Evolutionary conservation across 176 grass and related monocot genomes (phyloP), one percentile per base, ranked within the genome.

Genomic region (Lolium multiflorum): DNA sequence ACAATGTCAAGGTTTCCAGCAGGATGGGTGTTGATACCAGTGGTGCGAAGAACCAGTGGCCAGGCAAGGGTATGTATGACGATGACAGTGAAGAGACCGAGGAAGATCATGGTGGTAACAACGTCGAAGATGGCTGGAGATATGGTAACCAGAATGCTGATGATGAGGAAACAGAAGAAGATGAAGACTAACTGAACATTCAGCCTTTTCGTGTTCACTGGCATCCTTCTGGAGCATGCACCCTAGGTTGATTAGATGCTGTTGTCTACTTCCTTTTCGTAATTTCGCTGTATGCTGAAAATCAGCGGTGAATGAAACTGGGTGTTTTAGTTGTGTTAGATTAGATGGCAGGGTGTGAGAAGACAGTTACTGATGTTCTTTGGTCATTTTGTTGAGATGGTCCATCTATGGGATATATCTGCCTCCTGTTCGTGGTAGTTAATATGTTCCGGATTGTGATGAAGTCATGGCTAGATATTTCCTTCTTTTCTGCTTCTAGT

Each of bases 11-110:
- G 64, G 31, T 63, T 20, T 68, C 82, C 2, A 87, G 80, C 20
- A 68, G 51, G 26, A 28, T 47, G 59, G 77, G 44, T 43, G 51
- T 81, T 6, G 76, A 71, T 26, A 73, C 61, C 31, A 80, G 72
- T 69, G 49, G 69, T 37, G 81, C 51, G 28, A 91, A 84, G 75
- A 93, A 87, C 55, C 85, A 80, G 52, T 87, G 90, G 85, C 54
- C 69, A 80, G 84, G 85, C 65, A 92, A 94, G 76, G 58, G 86
- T 26, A 79, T 79, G 11, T 90, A 91, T 66, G 90, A 92, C 25
- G 92, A 97, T 66, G 95, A 91, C n/a, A 89, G 91, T 43, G 91
- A 90, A 78, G 93, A 92, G 77, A 87, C 81, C 0, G 87, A 97
- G 71, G 89, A 91, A 87, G 94, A 97, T 3, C 81, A 66, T 0